phyloP scores from a whole-genome alignment of 441 rosid species.

The Syzygium malaccense region DNA sequence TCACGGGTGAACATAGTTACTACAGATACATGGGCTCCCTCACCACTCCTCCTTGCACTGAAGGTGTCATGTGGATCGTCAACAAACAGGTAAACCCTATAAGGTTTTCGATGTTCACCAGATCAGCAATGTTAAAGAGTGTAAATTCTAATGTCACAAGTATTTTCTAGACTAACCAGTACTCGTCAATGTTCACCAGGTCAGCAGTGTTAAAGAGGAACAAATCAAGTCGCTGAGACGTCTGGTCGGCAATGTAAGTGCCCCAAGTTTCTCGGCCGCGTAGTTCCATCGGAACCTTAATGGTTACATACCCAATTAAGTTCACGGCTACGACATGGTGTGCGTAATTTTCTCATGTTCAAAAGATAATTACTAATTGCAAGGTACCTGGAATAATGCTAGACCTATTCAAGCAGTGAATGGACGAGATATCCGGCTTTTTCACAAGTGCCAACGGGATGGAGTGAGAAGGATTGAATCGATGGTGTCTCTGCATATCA shows the following conservation, averaged over 20 bases:
- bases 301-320: background rate
- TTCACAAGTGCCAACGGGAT: background rate
- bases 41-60: conserved; percentile 51
- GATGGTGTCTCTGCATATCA: background rate
- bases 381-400: conserved; percentile 41
- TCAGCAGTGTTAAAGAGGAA: conserved; percentile 24
- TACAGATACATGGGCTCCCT: conserved; percentile 54
- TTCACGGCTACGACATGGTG: background rate
- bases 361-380: conserved; percentile 1
- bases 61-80: conserved; percentile 54
- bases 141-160: background rate
- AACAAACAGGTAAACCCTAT: conserved; percentile 24
- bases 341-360: background rate
- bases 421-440: conserved; percentile 15
- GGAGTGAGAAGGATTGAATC: background rate
- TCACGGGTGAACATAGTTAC: conserved; percentile 17
- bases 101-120: background rate
- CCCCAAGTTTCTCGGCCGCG: background rate
- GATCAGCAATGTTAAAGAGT: background rate
- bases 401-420: conserved; percentile 45
- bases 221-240: conserved; percentile 28
- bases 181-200: conserved; percentile 7
- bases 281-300: background rate
- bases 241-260: conserved; percentile 47
- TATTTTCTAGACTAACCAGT: background rate